A percentile compares a stretch with the other conserved stretches of the same genome.
Conservation (phyloP, 1,139 yeast species). For the Debaryomycetaceae sp. region DNA sequence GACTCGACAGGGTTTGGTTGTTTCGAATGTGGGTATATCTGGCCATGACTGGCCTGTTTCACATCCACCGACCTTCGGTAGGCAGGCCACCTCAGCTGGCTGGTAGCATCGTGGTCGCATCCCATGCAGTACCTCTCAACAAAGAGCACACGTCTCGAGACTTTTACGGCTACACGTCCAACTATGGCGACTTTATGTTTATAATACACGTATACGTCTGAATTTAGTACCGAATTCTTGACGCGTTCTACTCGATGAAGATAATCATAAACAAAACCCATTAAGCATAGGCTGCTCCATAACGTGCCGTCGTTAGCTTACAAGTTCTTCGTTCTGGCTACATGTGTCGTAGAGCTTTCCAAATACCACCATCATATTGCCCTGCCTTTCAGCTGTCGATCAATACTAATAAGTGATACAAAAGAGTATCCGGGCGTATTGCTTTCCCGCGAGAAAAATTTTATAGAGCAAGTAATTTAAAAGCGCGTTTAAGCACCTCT, state of each 20-base stretch:
- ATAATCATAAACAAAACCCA: slow-evolving; percentile 3
- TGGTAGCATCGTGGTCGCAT: neutral
- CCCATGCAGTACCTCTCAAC: neutral
- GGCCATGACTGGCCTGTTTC: neutral
- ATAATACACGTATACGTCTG: slow-evolving; percentile 2
- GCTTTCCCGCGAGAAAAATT: neutral
- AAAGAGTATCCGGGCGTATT: no score
- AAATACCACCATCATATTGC: no score
- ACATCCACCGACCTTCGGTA: neutral
- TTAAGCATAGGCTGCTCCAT: neutral
- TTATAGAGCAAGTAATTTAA: neutral
- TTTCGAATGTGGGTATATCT: neutral
- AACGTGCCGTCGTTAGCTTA: neutral
- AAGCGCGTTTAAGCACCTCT: neutral
- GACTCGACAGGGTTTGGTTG: no score
- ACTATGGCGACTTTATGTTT: neutral
- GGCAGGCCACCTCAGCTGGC: neutral
- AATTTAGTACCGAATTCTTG: neutral
- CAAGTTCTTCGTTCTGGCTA: neutral
- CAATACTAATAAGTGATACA: no score
- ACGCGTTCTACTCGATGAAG: slow-evolving; percentile 3
- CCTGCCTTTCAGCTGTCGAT: no score
- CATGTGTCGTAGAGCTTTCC: neutral
- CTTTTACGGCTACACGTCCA: slow-evolving; percentile 3
- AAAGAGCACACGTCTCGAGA: neutral